Base-by-base conservation (phyloP, 1,284 basidiomycete genomes). In the Ganoderma sinense region DNA sequence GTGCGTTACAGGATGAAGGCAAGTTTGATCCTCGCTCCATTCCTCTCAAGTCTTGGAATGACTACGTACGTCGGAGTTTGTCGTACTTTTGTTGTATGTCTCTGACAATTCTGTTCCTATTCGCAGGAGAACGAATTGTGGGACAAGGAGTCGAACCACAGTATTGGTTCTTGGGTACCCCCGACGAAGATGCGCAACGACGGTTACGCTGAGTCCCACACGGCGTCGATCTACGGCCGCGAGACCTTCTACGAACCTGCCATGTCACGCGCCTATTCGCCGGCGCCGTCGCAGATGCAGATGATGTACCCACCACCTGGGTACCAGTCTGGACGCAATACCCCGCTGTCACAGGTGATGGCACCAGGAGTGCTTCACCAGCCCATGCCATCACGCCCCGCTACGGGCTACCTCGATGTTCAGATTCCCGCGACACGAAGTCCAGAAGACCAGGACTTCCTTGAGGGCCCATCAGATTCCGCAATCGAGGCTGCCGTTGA, bases 41-140 rank as follows among this genome's bases (percentile, higher is more conserved):
- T 76, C 97, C 97, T 16, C 86, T 98, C 75, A 98, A 98, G 84
- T 95, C 94, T 2, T 98, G 97, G 97, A 95, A 91, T 72, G 96
- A 98, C 74, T 98, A 98, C 78, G 96, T 90, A 75, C 66, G 86
- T 84, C 13, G 8, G 3, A 14, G 26, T 10, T 51, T 40, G 10
- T 10, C 29, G 14, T 16, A 10, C 20, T n/a, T n/a, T n/a, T 61
- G 29, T 23, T 51, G 10, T 8, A 14, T 16, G 8, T 56, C 14
- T 48, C 45, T 45, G 16, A 56, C 31, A 16, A 3, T 20, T 39
- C 33, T 39, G 16, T 16, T 66, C 59, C 20, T 39, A 69, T 20
- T 70, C 65, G 67, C 56, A 92, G 89, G 94, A 96, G 86, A 97
- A 97, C 78, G 96, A 98, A 80, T 89, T 98, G 6, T 98, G 97